These are phyloP conservation scores for Coniochaeta sp. DNA, from an alignment of 2,329 filamentous ascomycete genomes.

Conservation along the genomic window DNA sequence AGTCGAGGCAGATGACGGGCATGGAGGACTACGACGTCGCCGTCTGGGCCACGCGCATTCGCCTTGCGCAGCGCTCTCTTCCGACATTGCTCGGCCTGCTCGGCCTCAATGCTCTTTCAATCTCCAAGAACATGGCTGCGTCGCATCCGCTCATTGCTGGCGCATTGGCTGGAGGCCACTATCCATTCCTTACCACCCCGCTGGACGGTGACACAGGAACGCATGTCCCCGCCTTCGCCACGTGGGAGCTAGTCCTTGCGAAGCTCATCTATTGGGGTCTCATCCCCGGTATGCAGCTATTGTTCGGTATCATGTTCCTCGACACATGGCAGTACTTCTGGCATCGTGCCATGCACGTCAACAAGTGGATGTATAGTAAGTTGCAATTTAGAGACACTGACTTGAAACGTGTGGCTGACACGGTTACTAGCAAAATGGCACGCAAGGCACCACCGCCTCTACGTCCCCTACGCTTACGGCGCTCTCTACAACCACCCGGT, in stretches of 20 bases:
- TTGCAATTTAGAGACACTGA: conserved; percentile 15
- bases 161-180: conserved; percentile 70
- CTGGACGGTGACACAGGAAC: conserved; percentile 43
- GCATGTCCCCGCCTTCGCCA: conserved; percentile 64
- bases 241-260: conserved; percentile 72
- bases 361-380: conserved; percentile 93
- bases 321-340: conserved; percentile 99
- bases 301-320: conserved; percentile 65
- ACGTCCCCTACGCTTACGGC: conserved; percentile 95
- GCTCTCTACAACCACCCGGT: conserved; percentile 95
- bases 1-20: conserved; percentile 66
- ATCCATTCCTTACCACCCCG: conserved; percentile 61
- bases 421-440: conserved; percentile 67
- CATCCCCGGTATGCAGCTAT: conserved; percentile 72
- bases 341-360: conserved; percentile 94
- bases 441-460: conserved; percentile 90
- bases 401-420: conserved; percentile 36
- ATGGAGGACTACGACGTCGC: conserved; percentile 81
- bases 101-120: conserved; percentile 66
- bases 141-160: conserved; percentile 69
- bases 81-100: conserved; percentile 62
- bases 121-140: conserved; percentile 67
- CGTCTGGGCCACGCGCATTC: conserved; percentile 78
- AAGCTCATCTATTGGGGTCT: conserved; percentile 72
- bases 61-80: conserved; percentile 70